A percentile compares a stretch with the other conserved stretches of the same genome.
Evolutionary conservation across 345 rosid genomes (phyloP).

Genomic region (Citrus mangshanensis): DNA sequence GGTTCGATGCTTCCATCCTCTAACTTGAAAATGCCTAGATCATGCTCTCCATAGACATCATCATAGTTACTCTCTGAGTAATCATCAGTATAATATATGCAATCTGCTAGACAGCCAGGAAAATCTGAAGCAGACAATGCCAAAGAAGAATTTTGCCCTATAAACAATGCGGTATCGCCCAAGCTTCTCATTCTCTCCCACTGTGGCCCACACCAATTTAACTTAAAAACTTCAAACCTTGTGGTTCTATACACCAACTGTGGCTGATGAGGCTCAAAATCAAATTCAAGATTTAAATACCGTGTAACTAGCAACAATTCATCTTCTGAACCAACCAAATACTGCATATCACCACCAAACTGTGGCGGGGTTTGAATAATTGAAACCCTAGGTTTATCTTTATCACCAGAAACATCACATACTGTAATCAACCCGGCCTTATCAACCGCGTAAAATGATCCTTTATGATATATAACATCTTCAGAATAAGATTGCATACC

Average conservation of each 20-base stretch:
- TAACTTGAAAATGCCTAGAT: constrained; percentile 50
- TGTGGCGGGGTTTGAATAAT: constrained; percentile 24
- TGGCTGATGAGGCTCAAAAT: constrained; percentile 20
- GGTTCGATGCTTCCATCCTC: constrained; percentile 39
- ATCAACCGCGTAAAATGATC: constrained; percentile 43
- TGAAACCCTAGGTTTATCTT: constrained; percentile 26
- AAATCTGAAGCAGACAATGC: constrained; percentile 42
- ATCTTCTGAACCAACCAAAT: constrained; percentile 44
- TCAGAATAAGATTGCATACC: constrained; percentile 30
- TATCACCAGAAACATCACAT: constrained; percentile 31
- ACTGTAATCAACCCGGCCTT: constrained; percentile 35
- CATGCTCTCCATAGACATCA: constrained; percentile 34
- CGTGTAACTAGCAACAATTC: constrained; percentile 46
- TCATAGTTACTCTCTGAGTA: constrained; percentile 40
- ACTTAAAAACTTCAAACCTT: constrained; percentile 41
- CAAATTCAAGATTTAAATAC: constrained; percentile 25
- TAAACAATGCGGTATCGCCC: constrained; percentile 39
- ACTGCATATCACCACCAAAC: constrained; percentile 48
- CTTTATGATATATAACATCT: constrained; percentile 41
- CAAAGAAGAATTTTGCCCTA: constrained; percentile 50
- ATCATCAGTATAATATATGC: constrained; percentile 55
- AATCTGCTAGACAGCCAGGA: constrained; percentile 39
- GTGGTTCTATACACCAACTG: constrained; percentile 32
- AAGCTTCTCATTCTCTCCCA: constrained; percentile 41
- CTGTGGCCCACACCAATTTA: constrained; percentile 23